These are phyloP conservation scores for Amanita muscaria DNA, from an alignment of 768 basidiomycete species.

Conservation along the genomic window DNA sequence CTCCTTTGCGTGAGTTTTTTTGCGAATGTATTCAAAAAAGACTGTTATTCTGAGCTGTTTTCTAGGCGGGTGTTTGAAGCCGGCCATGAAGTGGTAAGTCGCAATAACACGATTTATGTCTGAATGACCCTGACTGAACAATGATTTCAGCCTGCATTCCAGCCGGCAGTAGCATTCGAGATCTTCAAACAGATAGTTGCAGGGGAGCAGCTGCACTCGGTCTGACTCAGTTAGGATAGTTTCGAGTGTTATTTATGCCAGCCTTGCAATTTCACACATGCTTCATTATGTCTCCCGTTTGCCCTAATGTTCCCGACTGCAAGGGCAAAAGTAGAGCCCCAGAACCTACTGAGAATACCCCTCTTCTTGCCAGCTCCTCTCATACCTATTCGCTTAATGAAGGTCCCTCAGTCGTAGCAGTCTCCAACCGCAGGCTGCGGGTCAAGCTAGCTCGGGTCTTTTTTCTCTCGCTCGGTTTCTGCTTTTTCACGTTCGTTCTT, in stretches of 20 bases:
- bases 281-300: neutral
- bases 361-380: constrained; percentile 36
- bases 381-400: constrained; percentile 22
- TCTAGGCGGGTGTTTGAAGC: constrained; percentile 44
- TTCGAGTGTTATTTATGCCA: too few relatives aligned
- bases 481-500: constrained; percentile 34
- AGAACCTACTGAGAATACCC: constrained; percentile 43
- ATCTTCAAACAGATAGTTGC: constrained; percentile 50
- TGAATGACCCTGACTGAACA: neutral
- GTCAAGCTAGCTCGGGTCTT: constrained; percentile 42
- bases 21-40: neutral
- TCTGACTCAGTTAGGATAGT: constrained; percentile 11
- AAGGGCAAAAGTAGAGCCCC: constrained; percentile 52
- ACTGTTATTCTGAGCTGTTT: neutral
- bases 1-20: constrained; percentile 48
- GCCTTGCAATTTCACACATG: too few relatives aligned
- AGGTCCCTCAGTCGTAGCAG: constrained; percentile 14
- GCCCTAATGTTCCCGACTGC: constrained; percentile 11
- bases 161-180: constrained; percentile 46
- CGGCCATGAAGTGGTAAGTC: constrained; percentile 56
- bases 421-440: constrained; percentile 24
- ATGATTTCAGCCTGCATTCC: constrained; percentile 50
- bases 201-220: constrained; percentile 46
- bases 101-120: neutral
- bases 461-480: constrained; percentile 43